Evolutionary conservation across 176 grass and related monocot genomes (phyloP).

Genomic region (Ananas comosus): DNA sequence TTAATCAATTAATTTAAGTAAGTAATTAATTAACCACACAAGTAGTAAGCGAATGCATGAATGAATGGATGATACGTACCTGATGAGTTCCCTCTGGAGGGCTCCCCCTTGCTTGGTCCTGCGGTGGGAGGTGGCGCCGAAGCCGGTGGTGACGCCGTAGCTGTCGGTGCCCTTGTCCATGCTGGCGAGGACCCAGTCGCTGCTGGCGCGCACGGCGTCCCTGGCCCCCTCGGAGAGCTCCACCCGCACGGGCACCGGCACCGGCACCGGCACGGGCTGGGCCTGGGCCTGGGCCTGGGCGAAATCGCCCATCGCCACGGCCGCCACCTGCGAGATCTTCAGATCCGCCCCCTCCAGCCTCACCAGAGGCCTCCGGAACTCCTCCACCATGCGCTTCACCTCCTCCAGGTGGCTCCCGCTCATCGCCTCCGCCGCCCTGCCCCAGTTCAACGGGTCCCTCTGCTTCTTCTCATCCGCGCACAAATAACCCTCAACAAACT

Average conservation of each 20-base stretch:
- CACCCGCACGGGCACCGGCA: constrained; percentile 31
- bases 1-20: no score
- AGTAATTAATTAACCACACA: no score
- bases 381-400: constrained; percentile 71
- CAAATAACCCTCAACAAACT: neutral
- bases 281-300: no score
- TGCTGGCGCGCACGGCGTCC: constrained; percentile 62
- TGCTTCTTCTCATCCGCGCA: neutral
- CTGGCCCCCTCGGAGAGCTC: constrained; percentile 50
- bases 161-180: constrained; percentile 56
- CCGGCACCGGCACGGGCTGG: neutral
- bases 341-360: constrained; percentile 59
- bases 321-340: constrained; percentile 54
- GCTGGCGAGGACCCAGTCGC: constrained; percentile 64
- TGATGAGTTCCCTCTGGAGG: constrained; percentile 69
- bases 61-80: constrained; percentile 11
- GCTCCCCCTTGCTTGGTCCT: constrained; percentile 67
- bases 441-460: constrained; percentile 53
- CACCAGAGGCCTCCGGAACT: constrained; percentile 42
- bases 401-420: constrained; percentile 67
- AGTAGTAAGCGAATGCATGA: neutral
- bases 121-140: constrained; percentile 64
- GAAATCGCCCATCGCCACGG: no score
- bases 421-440: constrained; percentile 37
- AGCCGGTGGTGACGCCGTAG: constrained; percentile 81